Base-by-base conservation (phyloP, 257 asterid genomes). In the Rauvolfia tetraphylla region DNA sequence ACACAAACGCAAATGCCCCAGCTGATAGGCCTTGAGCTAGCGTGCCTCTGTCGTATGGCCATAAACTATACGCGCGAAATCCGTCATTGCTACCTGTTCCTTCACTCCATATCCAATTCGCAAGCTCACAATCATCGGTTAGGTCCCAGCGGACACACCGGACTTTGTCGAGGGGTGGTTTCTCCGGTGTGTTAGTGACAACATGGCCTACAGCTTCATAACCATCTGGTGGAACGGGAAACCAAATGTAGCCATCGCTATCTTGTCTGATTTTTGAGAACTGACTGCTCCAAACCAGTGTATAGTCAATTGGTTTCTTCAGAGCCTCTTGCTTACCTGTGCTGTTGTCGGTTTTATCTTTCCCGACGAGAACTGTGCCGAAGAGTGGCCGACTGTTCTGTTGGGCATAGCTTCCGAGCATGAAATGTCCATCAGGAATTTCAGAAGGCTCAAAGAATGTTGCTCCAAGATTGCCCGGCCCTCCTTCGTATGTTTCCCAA, bases 1-100 rank as follows among this genome's bases (percentile, higher is more conserved):
- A 54, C 39, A 68, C 31, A n/a, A 72, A 71, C 18, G 68, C 33
- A 69, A 78, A 72, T 38, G 77, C 54, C 15, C 77, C 73, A 31
- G 54, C 27, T 1, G 49, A 56, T 81, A 38, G 93, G 92, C 81
- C 72, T 75, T 48, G 87, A 71, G 36, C 89, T 73, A n/a, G 23
- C 1, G 38, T 44, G 9, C 73, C 73, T 69, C 62, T 29, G 17
- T 71, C 62, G 1, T 17, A 14, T 29, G 67, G 29, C 70, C 78
- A 38, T 41, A 62, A 74, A 46, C 58, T 59, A 74, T 58, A 57
- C 3, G 46, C 53, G 5, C 17, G 34, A 59, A 59, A 22, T 13
- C 36, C 78, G 71, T 14, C 33, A 33, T 71, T 48, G 18, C 15
- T 13, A 5, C 31, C 36, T 2, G 1, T 72, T 49, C 75, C 75